Conservation (phyloP, 2,329 filamentous ascomycete species). For the Blumeria graminis region DNA sequence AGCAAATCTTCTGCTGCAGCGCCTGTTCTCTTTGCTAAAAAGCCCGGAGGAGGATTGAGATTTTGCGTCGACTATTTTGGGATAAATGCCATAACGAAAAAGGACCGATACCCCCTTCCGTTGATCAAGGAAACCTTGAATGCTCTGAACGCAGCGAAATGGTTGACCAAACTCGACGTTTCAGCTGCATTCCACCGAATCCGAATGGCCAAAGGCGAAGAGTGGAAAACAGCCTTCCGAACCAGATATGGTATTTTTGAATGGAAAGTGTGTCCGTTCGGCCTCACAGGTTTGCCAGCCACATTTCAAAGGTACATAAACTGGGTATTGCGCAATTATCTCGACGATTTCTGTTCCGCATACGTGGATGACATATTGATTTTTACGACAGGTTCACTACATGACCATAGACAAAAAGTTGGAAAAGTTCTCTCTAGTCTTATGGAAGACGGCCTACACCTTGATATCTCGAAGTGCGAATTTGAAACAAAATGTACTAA, state of each 20-base stretch:
- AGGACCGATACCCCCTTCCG: not conserved
- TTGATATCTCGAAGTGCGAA: constrained; percentile 2
- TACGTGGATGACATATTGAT: constrained; percentile 4
- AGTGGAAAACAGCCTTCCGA: constrained; percentile 2
- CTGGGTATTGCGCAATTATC: not conserved
- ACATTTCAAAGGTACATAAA: constrained; percentile 3
- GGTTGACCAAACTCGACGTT: constrained; percentile 1
- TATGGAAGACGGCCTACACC: not conserved
- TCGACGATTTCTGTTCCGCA: constrained; percentile 1
- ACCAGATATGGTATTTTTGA: constrained; percentile 1
- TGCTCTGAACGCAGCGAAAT: not conserved
- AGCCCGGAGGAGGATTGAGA: not conserved
- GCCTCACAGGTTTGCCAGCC: not conserved
- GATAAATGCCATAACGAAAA: not conserved
- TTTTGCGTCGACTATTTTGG: not conserved
- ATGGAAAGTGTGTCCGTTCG: constrained; percentile 2
- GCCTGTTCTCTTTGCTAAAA: not conserved
- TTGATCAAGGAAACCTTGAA: not conserved
- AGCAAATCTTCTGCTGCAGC: not conserved
- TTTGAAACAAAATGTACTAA: constrained; percentile 1
- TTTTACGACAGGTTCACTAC: not conserved
- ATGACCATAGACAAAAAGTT: constrained; percentile 1
- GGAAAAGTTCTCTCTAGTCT: constrained; percentile 1
- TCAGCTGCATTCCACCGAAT: not conserved
- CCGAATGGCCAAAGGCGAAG: constrained; percentile 1